Evolutionary conservation across 2,329 filamentous ascomycete genomes (phyloP), one percentile per base, ranked within the genome.

Genomic region (Sordariomycetes sp.): DNA sequence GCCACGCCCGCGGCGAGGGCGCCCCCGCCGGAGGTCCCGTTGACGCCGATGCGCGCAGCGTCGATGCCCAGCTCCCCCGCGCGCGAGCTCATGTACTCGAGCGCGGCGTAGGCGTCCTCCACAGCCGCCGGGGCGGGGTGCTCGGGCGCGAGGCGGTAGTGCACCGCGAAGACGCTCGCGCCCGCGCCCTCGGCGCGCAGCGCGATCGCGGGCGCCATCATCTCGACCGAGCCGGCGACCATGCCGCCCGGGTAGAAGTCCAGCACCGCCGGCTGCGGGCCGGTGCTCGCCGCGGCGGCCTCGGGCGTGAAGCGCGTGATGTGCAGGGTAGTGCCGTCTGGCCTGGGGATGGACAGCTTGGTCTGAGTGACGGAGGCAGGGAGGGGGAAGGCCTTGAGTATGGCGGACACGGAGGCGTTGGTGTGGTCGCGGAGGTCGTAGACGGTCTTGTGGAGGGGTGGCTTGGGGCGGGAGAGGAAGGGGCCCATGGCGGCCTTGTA

Each of bases 101-200:
- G 55, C 0, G 61, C 68, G 1, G 66, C 66, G 61, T 71, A 71
- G 50, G 65, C 66, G 59, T 77, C 74, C 50, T 71, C 67, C 0
- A 71, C 62, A 0, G 67, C 70, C 0, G 63, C 62, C 0, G 74
- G 72, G 14, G 69, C 70, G 3, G 66, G 68, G 52, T 72, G 59
- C 61, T 78, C 75, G 1, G 75, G 75, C 4, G 75, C 71, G 3
- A 75, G 67, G 3, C 75, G 68, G 64, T 76, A 78, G 16, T 76
- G 73, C 24, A 75, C 66, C 1, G 66, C 65, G 50, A 73, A 67
- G 48, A 74, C 64, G 4, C 68, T 68, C 14, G 75, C 64, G 1
- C 69, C 67, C 4, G 68, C 65, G 4, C 58, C 55, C 3, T 59
- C 54, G 2, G 69, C 71, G 43, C 67, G 64, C 5, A 59, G 58